A percentile compares a stretch with the other conserved stretches of the same genome.
These are phyloP conservation scores for Hemerocallis citrina DNA, from an alignment of 106 monocot species.

Conservation along the genomic window DNA sequence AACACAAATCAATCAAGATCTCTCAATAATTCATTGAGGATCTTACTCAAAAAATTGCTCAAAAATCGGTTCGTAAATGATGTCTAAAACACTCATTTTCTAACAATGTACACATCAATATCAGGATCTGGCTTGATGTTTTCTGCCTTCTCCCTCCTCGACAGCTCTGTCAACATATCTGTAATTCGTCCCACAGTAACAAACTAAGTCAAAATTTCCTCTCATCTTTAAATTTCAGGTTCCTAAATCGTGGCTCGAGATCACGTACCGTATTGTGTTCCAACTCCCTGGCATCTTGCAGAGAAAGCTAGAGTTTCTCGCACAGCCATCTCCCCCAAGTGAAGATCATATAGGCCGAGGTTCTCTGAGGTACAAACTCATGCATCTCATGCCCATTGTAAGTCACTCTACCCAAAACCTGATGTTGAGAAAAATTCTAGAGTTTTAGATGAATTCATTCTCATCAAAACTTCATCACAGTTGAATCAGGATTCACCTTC, in stretches of 20 bases:
- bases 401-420: slow-evolving; percentile 4
- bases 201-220: not conserved
- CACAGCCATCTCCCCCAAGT: slow-evolving; percentile 10
- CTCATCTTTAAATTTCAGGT: not conserved
- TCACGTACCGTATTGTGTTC: slow-evolving; percentile 4
- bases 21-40: no score
- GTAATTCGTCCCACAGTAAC: not conserved
- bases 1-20: no score
- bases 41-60: no score
- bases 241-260: not conserved
- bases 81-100: no score
- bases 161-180: not conserved
- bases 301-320: slow-evolving; percentile 9
- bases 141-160: not conserved
- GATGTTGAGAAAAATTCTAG: no score
- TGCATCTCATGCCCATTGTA: slow-evolving; percentile 6
- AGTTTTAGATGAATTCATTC: no score
- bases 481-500: no score
- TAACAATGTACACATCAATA: not conserved
- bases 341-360: slow-evolving; percentile 1
- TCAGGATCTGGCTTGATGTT: slow-evolving; percentile 4
- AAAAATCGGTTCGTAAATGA: no score
- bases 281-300: slow-evolving; percentile 10
- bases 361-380: slow-evolving; percentile 3
- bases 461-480: no score